Conservation (phyloP, 805 yeast genomes). For the Starmerella lactis-condensi region DNA sequence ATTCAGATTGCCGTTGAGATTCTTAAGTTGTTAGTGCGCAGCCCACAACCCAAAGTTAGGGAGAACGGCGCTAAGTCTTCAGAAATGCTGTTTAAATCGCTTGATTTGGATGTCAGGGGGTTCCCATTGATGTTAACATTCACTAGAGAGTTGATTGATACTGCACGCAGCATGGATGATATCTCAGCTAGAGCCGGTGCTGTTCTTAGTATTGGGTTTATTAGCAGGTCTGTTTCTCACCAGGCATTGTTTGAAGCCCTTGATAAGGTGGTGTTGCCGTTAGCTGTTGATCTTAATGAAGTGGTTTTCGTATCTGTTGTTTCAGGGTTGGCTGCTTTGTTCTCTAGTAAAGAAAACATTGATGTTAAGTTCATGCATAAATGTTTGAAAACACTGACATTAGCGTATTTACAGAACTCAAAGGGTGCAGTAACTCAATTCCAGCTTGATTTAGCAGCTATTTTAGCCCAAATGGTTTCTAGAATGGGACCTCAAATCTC, state of each 20-base stretch:
- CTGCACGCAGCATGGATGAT: slow-evolving; percentile 24
- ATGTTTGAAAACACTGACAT: slow-evolving; percentile 27
- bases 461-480: slow-evolving; percentile 23
- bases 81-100: slow-evolving; percentile 31
- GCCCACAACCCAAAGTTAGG: slow-evolving; percentile 28
- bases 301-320: slow-evolving; percentile 58
- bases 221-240: not conserved
- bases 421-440: slow-evolving; percentile 32
- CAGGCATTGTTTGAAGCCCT: not conserved
- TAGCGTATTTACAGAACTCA: slow-evolving; percentile 29
- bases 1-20: slow-evolving; percentile 34
- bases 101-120: slow-evolving; percentile 16
- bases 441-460: slow-evolving; percentile 31
- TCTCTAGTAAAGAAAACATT: slow-evolving; percentile 37
- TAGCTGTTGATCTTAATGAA: slow-evolving; percentile 69
- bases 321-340: slow-evolving; percentile 35
- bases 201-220: not conserved
- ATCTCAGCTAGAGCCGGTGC: slow-evolving; percentile 33
- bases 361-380: slow-evolving; percentile 29
- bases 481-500: slow-evolving; percentile 35
- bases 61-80: slow-evolving; percentile 36
- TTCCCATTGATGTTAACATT: slow-evolving; percentile 19
- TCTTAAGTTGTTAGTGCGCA: slow-evolving; percentile 26
- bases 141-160: slow-evolving; percentile 37
- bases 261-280: slow-evolving; percentile 23